Evolutionary conservation across 768 basidiomycete species (phyloP), one percentile per base, ranked within the genome.

Genomic region (Mycena crocata): DNA sequence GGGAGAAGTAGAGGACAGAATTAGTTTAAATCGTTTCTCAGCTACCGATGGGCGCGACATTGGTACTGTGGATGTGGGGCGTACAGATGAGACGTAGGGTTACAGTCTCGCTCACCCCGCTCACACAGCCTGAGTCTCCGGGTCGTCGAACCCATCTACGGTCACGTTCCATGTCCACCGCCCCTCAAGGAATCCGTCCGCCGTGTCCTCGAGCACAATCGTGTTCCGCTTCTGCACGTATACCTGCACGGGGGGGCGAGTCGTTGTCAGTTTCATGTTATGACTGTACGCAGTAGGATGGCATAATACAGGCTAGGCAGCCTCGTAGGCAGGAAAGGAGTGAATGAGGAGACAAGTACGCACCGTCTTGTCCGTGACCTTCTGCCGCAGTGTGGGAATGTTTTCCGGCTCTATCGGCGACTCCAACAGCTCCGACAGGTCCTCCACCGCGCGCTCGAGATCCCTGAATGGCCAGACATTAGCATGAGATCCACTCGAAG

Each of bases 151-250:
- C 39, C 92, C 92, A 5, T 91, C 90, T 7, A 94, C 88, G 9
- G 78, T 24, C 3, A 81, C 81, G 74, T 95, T 94, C 94, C 93
- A 95, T 69, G 72, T 83, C 94, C 94, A 96, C 63, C 94, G 81
- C 13, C 89, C 93, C 55, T 98, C 96, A 44, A 90, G 77, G 81
- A 94, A 96, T 6, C 96, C 96, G 65, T 86, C 88, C 0, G 96
- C 93, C 0, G 97, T 98, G 78, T 99, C 98, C 73, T 97, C 95
- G 37, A 99, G 81, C 71, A 99, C 87, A 73, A 98, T 96, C 77
- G 95, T 92, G 77, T 98, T 96, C 34, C 98, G 87, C 81, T 96
- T 98, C 81, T 95, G 90, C n/a, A 98, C 96, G 75, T 98, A 99
- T 21, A 94, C 91, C 86, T 93, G 66, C 37, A 39, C 48, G 13